phyloP scores from a whole-genome alignment of 495 filamentous ascomycete genomes.

The Hypoxylon perforatum region DNA sequence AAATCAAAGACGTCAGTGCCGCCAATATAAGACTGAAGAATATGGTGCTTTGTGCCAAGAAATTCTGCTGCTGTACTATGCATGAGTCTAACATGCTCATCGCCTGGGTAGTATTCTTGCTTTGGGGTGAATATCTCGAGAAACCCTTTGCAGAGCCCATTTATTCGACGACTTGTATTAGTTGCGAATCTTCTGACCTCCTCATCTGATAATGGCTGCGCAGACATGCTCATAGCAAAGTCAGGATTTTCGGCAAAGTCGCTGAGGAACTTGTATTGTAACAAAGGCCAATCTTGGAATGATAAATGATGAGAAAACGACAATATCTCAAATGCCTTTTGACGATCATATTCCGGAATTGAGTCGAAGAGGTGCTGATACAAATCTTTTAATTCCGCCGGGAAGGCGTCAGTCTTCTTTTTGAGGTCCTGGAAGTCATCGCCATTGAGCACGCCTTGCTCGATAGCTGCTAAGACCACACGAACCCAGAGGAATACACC shows the following conservation, averaged over 20 bases:
- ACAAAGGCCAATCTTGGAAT: not conserved
- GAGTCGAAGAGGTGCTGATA: conserved; percentile 32
- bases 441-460: conserved; percentile 36
- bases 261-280: conserved; percentile 32
- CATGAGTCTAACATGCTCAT: conserved; percentile 18
- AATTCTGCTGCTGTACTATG: conserved; percentile 9
- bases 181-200: conserved; percentile 1
- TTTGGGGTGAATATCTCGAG: conserved; percentile 2
- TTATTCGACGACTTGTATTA: conserved; percentile 16
- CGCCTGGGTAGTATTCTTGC: not conserved
- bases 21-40: not conserved
- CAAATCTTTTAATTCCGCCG: conserved; percentile 25
- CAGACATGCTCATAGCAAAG: conserved; percentile 9
- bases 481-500: conserved; percentile 50
- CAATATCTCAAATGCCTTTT: conserved; percentile 24
- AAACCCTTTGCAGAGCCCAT: conserved; percentile 36
- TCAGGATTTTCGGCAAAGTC: conserved; percentile 24
- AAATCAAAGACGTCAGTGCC: not conserved
- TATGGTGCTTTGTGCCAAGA: not conserved
- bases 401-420: conserved; percentile 21
- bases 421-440: conserved; percentile 33
- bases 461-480: conserved; percentile 30
- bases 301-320: conserved; percentile 1
- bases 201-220: not conserved
- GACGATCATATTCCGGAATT: conserved; percentile 21